Conservation (phyloP, 768 basidiomycete species). For the Cystobasidium tubakii region DNA sequence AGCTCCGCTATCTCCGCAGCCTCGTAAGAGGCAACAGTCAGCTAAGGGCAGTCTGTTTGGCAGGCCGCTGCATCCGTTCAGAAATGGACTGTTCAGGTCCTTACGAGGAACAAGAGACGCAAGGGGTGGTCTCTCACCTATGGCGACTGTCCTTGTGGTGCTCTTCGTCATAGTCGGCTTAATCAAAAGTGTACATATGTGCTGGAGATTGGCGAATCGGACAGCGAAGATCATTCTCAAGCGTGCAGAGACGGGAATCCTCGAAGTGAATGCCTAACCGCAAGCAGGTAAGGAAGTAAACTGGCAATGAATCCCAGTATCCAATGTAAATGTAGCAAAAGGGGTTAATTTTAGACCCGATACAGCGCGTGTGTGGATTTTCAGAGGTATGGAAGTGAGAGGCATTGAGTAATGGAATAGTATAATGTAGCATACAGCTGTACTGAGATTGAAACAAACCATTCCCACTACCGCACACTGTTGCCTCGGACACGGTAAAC, state of each 20-base stretch:
- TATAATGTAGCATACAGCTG: too few species aligned
- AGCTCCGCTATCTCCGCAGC: neutral
- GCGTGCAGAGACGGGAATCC: constrained; percentile 21
- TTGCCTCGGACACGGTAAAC: too few species aligned
- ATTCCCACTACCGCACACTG: too few species aligned
- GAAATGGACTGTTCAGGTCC: constrained; percentile 24
- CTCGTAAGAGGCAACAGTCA: neutral
- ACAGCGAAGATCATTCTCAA: constrained; percentile 10
- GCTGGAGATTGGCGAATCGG: constrained; percentile 21
- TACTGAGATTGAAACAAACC: too few species aligned
- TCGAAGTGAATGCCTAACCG: constrained; percentile 4
- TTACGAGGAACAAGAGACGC: constrained; percentile 9
- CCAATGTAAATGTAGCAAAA: too few species aligned
- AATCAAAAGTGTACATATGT: constrained; percentile 28
- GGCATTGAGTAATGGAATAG: too few species aligned
- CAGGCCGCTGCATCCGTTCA: constrained; percentile 28
- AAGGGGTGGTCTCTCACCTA: constrained; percentile 6
- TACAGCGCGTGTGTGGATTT: too few species aligned
- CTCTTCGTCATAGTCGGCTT: constrained; percentile 29
- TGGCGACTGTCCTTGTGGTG: constrained; percentile 11
- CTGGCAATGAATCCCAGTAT: too few species aligned
- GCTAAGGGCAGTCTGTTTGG: neutral
- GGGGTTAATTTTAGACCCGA: too few species aligned
- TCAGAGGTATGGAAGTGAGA: too few species aligned
- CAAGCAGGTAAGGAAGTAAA: too few species aligned